A percentile compares a stretch with the other conserved stretches of the same genome.
Conservation (phyloP, 257 asterid genomes). For the Craterostigma plantagineum region DNA sequence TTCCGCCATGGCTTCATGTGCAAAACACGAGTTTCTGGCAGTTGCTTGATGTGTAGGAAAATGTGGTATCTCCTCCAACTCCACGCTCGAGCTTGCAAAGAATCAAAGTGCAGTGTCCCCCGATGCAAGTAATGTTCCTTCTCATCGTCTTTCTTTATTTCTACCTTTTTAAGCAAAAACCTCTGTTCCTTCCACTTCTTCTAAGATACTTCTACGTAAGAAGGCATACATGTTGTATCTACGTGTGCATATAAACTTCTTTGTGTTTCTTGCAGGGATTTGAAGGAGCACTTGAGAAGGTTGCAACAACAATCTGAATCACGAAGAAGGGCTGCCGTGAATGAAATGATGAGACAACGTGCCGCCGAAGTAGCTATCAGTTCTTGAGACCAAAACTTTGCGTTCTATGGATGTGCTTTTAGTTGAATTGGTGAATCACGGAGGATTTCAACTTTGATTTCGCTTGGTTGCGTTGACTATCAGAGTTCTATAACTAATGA, state of each 20-base stretch:
- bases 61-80: slow-evolving; percentile 98
- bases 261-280: slow-evolving; percentile 38
- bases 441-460: too few relatives aligned
- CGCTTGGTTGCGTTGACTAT: too few relatives aligned
- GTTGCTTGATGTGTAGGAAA: slow-evolving; percentile 75
- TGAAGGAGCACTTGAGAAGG: slow-evolving; percentile 44
- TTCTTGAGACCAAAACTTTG: slow-evolving; percentile 20
- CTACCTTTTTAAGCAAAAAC: too few relatives aligned
- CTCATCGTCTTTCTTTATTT: background rate
- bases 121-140: slow-evolving; percentile 89
- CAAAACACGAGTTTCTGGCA: slow-evolving; percentile 82
- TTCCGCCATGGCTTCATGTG: slow-evolving; percentile 87
- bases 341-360: slow-evolving; percentile 82
- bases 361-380: slow-evolving; percentile 68
- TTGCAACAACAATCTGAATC: slow-evolving; percentile 56
- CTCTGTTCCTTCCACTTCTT: too few relatives aligned
- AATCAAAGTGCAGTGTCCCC: slow-evolving; percentile 74
- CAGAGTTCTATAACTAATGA: too few relatives aligned
- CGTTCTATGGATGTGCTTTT: too few relatives aligned
- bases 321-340: slow-evolving; percentile 50
- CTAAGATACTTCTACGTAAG: too few relatives aligned
- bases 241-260: background rate
- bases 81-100: slow-evolving; percentile 94
- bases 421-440: too few relatives aligned
- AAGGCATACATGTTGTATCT: too few relatives aligned